phyloP scores from a whole-genome alignment of 2,329 filamentous ascomycete genomes.

The Magnaporthiopsis rhizophila region DNA sequence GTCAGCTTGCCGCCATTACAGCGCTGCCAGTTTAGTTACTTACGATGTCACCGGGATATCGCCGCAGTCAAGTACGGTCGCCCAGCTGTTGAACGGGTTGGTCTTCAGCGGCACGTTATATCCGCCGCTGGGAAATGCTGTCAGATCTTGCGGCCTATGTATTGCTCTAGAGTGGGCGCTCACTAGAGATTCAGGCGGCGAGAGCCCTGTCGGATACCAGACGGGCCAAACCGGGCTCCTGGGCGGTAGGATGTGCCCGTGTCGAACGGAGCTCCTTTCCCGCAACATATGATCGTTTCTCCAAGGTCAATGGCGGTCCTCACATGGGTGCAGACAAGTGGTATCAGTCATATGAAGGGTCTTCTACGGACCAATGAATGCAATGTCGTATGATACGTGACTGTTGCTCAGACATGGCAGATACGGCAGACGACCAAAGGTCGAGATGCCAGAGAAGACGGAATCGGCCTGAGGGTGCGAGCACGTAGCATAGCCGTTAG shows the following conservation, averaged over 20 bases:
- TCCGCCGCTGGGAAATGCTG: conserved; percentile 53
- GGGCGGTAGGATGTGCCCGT: conserved; percentile 80
- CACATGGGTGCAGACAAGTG: background rate
- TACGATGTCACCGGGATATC: conserved; percentile 81
- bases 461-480: conserved; percentile 59
- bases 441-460: conserved; percentile 82
- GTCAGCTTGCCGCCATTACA: background rate
- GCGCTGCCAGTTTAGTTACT: conserved; percentile 19
- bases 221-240: conserved; percentile 76
- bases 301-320: background rate
- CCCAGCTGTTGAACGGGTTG: conserved; percentile 77
- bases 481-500: conserved; percentile 4
- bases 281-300: background rate
- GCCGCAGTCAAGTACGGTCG: conserved; percentile 73
- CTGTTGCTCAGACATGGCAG: conserved; percentile 65
- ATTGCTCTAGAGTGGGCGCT: conserved; percentile 19
- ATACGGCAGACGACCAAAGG: conserved; percentile 74
- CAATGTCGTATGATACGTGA: conserved; percentile 71
- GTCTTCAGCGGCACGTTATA: conserved; percentile 77
- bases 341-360: background rate
- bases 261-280: conserved; percentile 70
- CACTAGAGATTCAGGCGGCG: conserved; percentile 83
- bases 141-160: background rate
- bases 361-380: conserved; percentile 59
- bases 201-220: conserved; percentile 78